These are phyloP conservation scores for Houttuynia cordata DNA, from an alignment of 164 flowering plant species.

Conservation along the genomic window DNA sequence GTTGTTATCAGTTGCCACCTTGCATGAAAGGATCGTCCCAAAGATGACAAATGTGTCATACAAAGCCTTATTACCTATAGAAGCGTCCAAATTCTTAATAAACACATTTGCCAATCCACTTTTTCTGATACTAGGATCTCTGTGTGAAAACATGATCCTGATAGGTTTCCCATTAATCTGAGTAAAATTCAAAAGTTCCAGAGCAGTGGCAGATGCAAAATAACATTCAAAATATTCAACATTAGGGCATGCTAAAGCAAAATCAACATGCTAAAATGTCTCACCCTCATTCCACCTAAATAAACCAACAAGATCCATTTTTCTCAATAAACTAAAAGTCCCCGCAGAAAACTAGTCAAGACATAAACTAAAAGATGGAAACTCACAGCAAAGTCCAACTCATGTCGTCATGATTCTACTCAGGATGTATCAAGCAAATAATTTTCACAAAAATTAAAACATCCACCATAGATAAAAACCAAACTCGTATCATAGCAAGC, in stretches of 20 bases:
- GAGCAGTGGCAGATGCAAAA: constrained; percentile 49
- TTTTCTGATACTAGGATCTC: constrained; percentile 62
- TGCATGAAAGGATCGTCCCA: constrained; percentile 70
- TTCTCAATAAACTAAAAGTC: too few relatives aligned
- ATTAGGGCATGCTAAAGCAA: background rate
- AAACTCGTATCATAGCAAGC: too few relatives aligned
- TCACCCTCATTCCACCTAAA: background rate
- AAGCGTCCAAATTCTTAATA: constrained; percentile 64
- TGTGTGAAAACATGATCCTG: constrained; percentile 62
- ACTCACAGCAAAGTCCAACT: background rate
- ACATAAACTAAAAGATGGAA: background rate
- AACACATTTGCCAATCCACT: constrained; percentile 69
- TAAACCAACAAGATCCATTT: too few relatives aligned
- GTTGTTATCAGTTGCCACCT: constrained; percentile 51
- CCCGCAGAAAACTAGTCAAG: background rate
- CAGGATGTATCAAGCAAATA: background rate
- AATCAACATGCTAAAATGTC: background rate
- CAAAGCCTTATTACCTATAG: constrained; percentile 63
- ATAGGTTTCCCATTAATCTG: constrained; percentile 68
- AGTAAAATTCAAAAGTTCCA: constrained; percentile 54
- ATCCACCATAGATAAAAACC: too few relatives aligned
- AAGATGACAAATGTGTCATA: constrained; percentile 54
- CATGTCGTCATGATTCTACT: background rate
- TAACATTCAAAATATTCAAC: background rate
- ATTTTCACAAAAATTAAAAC: too few relatives aligned